Base-by-base conservation (phyloP, 495 filamentous ascomycete species). In the Podospora bellae-mahoneyi region DNA sequence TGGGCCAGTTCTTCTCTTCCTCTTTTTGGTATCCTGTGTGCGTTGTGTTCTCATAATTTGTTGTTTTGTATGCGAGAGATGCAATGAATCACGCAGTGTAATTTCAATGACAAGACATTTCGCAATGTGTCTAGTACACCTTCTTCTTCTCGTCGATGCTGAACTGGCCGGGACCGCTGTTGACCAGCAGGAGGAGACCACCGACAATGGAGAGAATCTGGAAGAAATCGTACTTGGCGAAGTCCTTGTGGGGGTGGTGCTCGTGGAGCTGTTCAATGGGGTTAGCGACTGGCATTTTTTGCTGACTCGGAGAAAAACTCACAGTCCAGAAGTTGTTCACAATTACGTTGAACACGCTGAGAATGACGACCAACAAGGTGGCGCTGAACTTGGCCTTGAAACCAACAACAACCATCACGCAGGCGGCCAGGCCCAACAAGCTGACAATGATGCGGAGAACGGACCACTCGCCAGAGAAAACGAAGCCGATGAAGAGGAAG, bases 291-390 rank as follows among this genome's bases (percentile, higher is more conserved):
- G 10, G 6, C 13, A 64, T 67, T 62, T 66, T 79, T 66, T 75
- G 71, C 19, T 61, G 54, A 61, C 18, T 10, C 2, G 27, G 20
- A 23, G 18, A 54, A 18, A 61, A 73, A 86, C 92, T 84, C 84
- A 98, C 94, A 78, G 94, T 98, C 95, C 95, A 99, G 88, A 97
- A 99, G 86, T 99, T 99, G 88, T 99, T 99, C 66, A 99, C 96
- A 71, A 97, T 72, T 39, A 98, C 76, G 78, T 99, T 99, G 84
- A 99, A 98, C 65, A 97, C 85, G 81, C 93, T 97, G 77, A 99
- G 80, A 75, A 99, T 91, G 63, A 98, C 86, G 34, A 99, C 95
- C 63, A 99, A 82, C 69, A 98, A 88, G 44, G 94, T 92, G 18
- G 95, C 94, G 77, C 94, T 97, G 85, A 90, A 97, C 86, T 99